Evolutionary conservation across 352 stramenopile genomes (phyloP).

Genomic region (Globisporangium solare): DNA sequence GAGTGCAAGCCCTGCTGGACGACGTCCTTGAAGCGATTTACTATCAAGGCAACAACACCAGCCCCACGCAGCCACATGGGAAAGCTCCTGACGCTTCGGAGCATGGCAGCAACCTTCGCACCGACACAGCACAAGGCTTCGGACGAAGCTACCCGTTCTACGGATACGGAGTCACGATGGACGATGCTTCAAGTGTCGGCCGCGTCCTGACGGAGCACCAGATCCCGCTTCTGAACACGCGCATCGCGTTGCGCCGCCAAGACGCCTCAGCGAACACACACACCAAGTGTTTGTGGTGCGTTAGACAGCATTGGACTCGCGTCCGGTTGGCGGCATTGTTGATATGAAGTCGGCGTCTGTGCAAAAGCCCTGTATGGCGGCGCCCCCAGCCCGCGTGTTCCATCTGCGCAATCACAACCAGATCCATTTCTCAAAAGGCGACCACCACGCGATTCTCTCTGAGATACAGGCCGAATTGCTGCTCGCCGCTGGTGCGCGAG

Average conservation of each 20-base stretch:
- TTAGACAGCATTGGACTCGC: neutral
- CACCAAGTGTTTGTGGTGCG: neutral
- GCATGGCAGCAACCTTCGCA: no score
- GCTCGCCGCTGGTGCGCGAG: neutral
- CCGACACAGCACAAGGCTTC: no score
- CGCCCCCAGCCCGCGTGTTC: no score
- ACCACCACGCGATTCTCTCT: no score
- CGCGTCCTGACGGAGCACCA: neutral
- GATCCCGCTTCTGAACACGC: neutral
- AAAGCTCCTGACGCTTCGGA: no score
- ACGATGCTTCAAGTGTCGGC: neutral
- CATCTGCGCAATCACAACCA: no score
- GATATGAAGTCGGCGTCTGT: no score
- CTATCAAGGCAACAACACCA: neutral
- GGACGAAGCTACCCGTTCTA: neutral
- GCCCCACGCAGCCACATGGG: no score
- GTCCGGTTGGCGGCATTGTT: no score
- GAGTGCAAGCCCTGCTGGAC: neutral
- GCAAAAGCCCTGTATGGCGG: no score
- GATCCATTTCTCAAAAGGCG: no score
- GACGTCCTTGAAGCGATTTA: neutral
- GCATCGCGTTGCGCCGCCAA: neutral
- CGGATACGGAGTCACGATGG: neutral
- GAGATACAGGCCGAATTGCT: no score
- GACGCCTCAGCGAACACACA: neutral